Percentiles rank a stretch among this genome's conserved stretches.
Conservation (phyloP, 768 basidiomycete species). For the Leccinum boreale region DNA sequence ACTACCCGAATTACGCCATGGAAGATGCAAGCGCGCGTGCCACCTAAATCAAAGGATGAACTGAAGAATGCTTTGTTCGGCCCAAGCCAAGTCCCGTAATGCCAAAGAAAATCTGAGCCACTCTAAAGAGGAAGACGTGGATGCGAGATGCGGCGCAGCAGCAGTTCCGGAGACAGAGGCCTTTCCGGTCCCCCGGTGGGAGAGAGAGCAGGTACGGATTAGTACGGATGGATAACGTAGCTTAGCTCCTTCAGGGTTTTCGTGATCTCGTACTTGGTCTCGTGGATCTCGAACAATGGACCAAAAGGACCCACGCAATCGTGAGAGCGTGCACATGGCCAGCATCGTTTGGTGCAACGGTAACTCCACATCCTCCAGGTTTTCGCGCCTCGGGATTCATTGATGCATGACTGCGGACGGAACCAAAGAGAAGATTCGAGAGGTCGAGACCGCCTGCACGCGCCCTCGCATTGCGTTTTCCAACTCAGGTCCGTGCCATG, state of each 20-base stretch:
- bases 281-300: conserved; percentile 17
- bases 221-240: conserved; percentile 15
- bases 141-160: neutral
- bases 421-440: neutral
- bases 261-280: conserved; percentile 20
- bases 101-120: neutral
- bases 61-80: neutral
- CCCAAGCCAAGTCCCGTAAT: neutral
- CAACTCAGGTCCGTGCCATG: neutral
- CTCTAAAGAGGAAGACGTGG: neutral
- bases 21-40: conserved; percentile 1
- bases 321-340: conserved; percentile 1
- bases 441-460: conserved; percentile 5
- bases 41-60: neutral
- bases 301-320: neutral
- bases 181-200: neutral
- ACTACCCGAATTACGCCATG: neutral
- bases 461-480: neutral
- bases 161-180: conserved; percentile 1
- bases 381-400: neutral
- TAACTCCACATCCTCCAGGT: conserved; percentile 2
- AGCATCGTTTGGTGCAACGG: conserved; percentile 4
- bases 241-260: conserved; percentile 34
- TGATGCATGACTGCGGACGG: neutral
- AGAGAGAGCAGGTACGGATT: conserved; percentile 8